phyloP scores from a whole-genome alignment of 208 protist genomes.

The Trypanosoma grayi region DNA sequence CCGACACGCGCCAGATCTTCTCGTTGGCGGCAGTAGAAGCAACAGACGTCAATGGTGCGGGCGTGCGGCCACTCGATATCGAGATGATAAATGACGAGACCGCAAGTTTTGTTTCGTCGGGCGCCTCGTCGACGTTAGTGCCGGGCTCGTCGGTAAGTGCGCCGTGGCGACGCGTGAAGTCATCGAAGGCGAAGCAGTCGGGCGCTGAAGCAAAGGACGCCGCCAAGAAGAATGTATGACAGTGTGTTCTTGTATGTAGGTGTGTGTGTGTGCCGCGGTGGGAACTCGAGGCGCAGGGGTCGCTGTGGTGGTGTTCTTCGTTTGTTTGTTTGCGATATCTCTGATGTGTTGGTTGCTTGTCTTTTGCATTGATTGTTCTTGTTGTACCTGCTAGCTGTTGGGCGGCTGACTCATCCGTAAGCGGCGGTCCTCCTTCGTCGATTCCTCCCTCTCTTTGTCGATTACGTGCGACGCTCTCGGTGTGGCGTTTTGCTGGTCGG shows the following conservation, averaged over 20 bases:
- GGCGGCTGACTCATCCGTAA: too few species aligned
- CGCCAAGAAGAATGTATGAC: too few species aligned
- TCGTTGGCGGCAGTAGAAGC: not conserved
- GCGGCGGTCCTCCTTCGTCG: too few species aligned
- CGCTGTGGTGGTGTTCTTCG: constrained; percentile 1
- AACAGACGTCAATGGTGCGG: not conserved
- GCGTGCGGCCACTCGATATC: not conserved
- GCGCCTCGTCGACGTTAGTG: not conserved
- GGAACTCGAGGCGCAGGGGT: not conserved
- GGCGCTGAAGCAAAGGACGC: too few species aligned
- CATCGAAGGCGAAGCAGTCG: not conserved
- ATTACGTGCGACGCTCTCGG: too few species aligned
- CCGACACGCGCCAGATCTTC: not conserved
- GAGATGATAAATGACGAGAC: not conserved
- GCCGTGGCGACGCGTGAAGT: not conserved
- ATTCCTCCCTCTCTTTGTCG: too few species aligned
- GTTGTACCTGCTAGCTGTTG: too few species aligned
- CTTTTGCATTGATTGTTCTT: too few species aligned
- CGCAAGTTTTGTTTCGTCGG: not conserved
- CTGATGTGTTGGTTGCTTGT: too few species aligned
- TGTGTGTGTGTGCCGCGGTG: not conserved
- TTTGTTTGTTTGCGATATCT: constrained; percentile 5
- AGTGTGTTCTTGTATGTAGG: constrained; percentile 2
- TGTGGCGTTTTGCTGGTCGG: too few species aligned
- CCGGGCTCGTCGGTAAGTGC: not conserved